phyloP scores from a whole-genome alignment of 805 yeast genomes.

The Lipomyces yamadae region DNA sequence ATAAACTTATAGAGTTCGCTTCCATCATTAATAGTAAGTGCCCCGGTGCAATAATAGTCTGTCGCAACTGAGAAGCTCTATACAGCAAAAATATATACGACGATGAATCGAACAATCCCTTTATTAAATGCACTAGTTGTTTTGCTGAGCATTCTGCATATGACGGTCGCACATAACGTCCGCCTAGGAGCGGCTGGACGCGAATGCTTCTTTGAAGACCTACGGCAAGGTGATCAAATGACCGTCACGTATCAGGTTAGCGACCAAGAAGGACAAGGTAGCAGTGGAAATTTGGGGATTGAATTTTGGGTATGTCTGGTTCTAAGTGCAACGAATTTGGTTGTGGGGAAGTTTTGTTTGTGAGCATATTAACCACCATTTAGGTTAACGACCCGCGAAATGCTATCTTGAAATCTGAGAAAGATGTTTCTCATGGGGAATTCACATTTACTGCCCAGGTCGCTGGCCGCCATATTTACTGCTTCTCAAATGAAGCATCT shows the following conservation, averaged over 20 bases:
- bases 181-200: slow-evolving; percentile 36
- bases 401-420: slow-evolving; percentile 55
- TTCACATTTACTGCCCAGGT: slow-evolving; percentile 65
- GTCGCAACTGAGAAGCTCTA: not conserved
- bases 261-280: slow-evolving; percentile 61
- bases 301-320: slow-evolving; percentile 38
- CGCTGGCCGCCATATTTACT: slow-evolving; percentile 79
- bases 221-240: slow-evolving; percentile 82
- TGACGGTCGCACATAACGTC: slow-evolving; percentile 37
- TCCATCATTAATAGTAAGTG: too few species aligned
- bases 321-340: not conserved
- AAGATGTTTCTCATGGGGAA: slow-evolving; percentile 79
- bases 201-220: slow-evolving; percentile 78
- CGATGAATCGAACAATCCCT: not conserved
- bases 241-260: slow-evolving; percentile 93
- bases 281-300: slow-evolving; percentile 35
- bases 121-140: not conserved
- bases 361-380: not conserved
- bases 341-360: not conserved
- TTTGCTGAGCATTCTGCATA: not conserved
- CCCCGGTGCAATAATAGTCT: not conserved
- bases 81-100: not conserved
- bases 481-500: slow-evolving; percentile 87
- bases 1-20: not conserved
- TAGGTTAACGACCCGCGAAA: slow-evolving; percentile 57